Conservation (phyloP, 345 rosid genomes). For the Hibiscus mutabilis region DNA sequence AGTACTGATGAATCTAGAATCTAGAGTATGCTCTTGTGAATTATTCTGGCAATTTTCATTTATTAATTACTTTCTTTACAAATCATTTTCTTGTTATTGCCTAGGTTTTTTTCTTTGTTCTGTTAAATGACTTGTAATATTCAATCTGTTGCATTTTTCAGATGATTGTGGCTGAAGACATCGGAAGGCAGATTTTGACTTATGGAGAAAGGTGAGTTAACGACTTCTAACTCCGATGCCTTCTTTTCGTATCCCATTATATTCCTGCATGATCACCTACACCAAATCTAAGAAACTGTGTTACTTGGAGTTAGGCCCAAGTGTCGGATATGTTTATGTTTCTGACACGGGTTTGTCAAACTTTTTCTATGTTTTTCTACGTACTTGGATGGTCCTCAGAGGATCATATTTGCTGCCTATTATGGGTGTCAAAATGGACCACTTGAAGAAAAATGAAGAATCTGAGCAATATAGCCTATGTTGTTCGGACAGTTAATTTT, state of each 20-base stretch:
- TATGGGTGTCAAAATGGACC: neutral
- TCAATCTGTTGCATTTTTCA: slow-evolving; percentile 6
- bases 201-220: slow-evolving; percentile 63
- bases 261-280: neutral
- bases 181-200: slow-evolving; percentile 70
- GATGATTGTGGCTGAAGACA: slow-evolving; percentile 59
- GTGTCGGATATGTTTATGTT: neutral
- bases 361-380: neutral
- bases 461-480: neutral
- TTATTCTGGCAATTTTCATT: too few species aligned
- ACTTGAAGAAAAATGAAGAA: neutral
- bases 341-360: neutral
- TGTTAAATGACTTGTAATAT: neutral
- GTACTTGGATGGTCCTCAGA: neutral
- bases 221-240: neutral
- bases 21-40: slow-evolving; percentile 39
- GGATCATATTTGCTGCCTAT: neutral
- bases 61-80: slow-evolving; percentile 7
- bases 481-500: too few species aligned
- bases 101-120: neutral
- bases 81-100: neutral
- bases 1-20: slow-evolving; percentile 68
- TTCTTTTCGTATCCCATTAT: neutral
- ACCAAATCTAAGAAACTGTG: neutral
- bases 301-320: neutral